Conservation (phyloP, 306 rosid genomes). For the Cicer arietinum region DNA sequence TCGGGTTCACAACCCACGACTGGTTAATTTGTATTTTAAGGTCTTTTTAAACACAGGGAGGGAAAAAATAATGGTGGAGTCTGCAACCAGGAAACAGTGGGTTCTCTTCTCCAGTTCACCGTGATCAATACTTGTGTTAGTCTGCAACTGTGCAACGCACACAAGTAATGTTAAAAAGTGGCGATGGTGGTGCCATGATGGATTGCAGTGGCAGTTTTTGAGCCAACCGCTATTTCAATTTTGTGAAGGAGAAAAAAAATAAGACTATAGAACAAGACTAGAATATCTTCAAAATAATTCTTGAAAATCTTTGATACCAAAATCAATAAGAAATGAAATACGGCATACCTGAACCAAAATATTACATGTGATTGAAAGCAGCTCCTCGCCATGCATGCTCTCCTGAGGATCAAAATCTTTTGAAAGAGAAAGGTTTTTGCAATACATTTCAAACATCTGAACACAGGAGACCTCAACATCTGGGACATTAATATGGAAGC, state of each 20-base stretch:
- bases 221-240: not conserved
- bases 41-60: not conserved
- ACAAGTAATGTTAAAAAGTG: not conserved
- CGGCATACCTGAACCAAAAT: conserved; percentile 78
- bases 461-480: conserved; percentile 76
- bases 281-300: conserved; percentile 19
- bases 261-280: not conserved
- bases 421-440: conserved; percentile 85
- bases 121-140: not conserved
- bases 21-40: not conserved
- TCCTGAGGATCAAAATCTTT: conserved; percentile 95
- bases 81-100: not conserved
- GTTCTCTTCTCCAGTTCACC: not conserved
- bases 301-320: not conserved
- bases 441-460: conserved; percentile 81
- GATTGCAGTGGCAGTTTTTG: conserved; percentile 6
- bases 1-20: not conserved
- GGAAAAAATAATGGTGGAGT: not conserved
- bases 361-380: conserved; percentile 74
- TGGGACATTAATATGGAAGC: conserved; percentile 53
- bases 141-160: not conserved
- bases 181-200: not conserved
- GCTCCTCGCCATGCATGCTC: conserved; percentile 90
- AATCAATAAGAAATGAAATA: conserved; percentile 5
- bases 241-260: not conserved